Conservation (phyloP, 768 basidiomycete genomes). For the Infundibulicybe gibba region DNA sequence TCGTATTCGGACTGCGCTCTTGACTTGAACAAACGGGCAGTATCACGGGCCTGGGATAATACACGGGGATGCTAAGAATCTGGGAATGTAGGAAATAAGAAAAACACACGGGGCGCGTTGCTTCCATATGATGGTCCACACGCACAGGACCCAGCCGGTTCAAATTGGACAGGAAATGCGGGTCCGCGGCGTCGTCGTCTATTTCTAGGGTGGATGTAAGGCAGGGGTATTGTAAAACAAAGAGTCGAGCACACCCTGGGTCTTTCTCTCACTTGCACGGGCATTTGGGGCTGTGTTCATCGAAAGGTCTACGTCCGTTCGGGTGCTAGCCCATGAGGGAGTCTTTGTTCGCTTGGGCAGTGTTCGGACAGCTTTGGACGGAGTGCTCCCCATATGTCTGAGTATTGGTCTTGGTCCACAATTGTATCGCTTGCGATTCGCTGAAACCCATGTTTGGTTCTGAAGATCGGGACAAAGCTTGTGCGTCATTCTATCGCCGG, state of each 20-base stretch:
- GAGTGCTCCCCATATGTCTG: constrained; percentile 55
- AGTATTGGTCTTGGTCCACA: not conserved
- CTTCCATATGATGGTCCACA: constrained; percentile 63
- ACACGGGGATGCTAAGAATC: constrained; percentile 4
- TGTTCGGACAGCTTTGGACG: constrained; percentile 58
- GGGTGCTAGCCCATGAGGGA: constrained; percentile 46
- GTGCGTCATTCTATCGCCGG: no score
- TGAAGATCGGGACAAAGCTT: no score
- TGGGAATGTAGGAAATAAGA: constrained; percentile 1
- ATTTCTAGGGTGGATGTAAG: constrained; percentile 38
- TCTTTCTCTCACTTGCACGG: constrained; percentile 49
- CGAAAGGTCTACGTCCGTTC: constrained; percentile 23
- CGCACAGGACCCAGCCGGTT: constrained; percentile 61
- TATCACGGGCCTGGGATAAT: constrained; percentile 18
- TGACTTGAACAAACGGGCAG: constrained; percentile 45
- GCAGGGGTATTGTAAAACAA: not conserved
- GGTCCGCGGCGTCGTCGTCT: constrained; percentile 63
- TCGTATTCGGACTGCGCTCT: constrained; percentile 54
- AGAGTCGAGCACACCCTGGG: constrained; percentile 35
- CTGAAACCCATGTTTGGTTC: no score
- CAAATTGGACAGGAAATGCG: constrained; percentile 66
- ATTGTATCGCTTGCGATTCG: no score
- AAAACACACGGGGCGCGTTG: constrained; percentile 41
- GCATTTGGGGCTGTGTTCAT: constrained; percentile 11
- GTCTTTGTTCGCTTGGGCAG: constrained; percentile 45